Percentiles rank a stretch among this genome's conserved stretches.
Conservation (phyloP, 768 basidiomycete genomes). For the Suillus hirtellus region DNA sequence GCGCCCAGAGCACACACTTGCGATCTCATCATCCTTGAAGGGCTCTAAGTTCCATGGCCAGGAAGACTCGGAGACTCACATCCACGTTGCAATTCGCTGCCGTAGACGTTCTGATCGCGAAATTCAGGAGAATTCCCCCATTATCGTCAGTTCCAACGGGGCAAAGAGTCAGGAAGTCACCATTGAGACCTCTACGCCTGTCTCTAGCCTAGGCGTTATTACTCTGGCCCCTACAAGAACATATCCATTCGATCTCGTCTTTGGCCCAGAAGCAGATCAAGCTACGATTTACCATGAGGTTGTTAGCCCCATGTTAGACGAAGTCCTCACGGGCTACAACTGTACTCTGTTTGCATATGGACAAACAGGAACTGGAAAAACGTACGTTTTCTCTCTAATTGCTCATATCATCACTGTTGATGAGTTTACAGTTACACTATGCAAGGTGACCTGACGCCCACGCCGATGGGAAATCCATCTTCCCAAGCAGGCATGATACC, state of each 20-base stretch:
- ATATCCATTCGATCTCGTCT: constrained; percentile 94
- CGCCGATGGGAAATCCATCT: constrained; percentile 86
- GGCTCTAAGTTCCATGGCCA: constrained; percentile 27
- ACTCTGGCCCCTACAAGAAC: constrained; percentile 77
- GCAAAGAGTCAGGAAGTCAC: constrained; percentile 75
- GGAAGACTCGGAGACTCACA: constrained; percentile 73
- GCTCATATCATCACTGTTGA: constrained; percentile 16
- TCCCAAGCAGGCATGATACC: constrained; percentile 95
- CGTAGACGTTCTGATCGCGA: constrained; percentile 85
- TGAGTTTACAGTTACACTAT: constrained; percentile 78
- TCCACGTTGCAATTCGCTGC: constrained; percentile 91
- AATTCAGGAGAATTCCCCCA: constrained; percentile 82
- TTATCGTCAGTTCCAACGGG: constrained; percentile 78
- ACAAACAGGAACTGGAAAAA: constrained; percentile 98
- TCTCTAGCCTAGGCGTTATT: constrained; percentile 71
- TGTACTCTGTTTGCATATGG: constrained; percentile 98
- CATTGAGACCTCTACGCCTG: constrained; percentile 73
- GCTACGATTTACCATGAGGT: constrained; percentile 92
- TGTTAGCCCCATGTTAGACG: constrained; percentile 87
- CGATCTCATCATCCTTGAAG: constrained; percentile 28
- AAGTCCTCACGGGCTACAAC: constrained; percentile 95
- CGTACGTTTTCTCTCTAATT: constrained; percentile 54
- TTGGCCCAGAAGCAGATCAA: constrained; percentile 97
- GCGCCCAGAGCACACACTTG: constrained; percentile 19
- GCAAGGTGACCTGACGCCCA: constrained; percentile 89